Evolutionary conservation across 495 filamentous ascomycete genomes (phyloP).

Genomic region (Neurospora sp.): DNA sequence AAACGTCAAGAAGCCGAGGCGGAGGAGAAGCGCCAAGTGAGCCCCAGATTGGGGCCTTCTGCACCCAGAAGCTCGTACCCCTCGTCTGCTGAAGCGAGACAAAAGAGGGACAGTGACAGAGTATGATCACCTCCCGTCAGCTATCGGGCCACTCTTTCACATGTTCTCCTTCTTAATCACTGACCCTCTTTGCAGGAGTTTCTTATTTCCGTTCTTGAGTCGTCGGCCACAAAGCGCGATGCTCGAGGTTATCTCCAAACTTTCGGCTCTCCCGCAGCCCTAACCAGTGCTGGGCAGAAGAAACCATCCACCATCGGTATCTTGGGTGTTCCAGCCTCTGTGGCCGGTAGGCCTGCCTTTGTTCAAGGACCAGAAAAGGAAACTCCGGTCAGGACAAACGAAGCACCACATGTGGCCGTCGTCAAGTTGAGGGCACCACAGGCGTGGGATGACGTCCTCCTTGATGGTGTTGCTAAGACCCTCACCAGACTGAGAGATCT

Average conservation of each 20-base stretch:
- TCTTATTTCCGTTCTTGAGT: constrained; percentile 69
- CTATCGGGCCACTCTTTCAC: background rate
- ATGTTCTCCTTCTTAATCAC: constrained; percentile 3
- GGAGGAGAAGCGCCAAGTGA: background rate
- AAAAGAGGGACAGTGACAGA: constrained; percentile 32
- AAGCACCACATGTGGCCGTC: constrained; percentile 68
- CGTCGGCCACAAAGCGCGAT: constrained; percentile 81
- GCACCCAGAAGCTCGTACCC: constrained; percentile 15
- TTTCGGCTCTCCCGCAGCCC: constrained; percentile 41
- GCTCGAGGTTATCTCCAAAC: constrained; percentile 79
- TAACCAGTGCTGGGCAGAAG: background rate
- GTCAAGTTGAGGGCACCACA: constrained; percentile 75
- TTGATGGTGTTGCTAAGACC: constrained; percentile 72
- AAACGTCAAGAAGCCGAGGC: background rate
- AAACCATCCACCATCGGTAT: constrained; percentile 8
- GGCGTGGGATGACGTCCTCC: constrained; percentile 49
- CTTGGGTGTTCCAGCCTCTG: constrained; percentile 22
- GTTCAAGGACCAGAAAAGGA: constrained; percentile 22
- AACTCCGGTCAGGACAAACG: constrained; percentile 21
- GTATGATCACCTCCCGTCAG: constrained; percentile 11
- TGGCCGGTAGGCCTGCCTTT: constrained; percentile 24
- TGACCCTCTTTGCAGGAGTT: constrained; percentile 51
- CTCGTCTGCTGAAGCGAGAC: constrained; percentile 30
- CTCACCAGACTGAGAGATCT: constrained; percentile 71
- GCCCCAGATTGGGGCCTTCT: background rate